A percentile compares a stretch with the other conserved stretches of the same genome.
phyloP scores from a whole-genome alignment of 2,329 filamentous ascomycete species.

The Arthrobotrys musiformis region DNA sequence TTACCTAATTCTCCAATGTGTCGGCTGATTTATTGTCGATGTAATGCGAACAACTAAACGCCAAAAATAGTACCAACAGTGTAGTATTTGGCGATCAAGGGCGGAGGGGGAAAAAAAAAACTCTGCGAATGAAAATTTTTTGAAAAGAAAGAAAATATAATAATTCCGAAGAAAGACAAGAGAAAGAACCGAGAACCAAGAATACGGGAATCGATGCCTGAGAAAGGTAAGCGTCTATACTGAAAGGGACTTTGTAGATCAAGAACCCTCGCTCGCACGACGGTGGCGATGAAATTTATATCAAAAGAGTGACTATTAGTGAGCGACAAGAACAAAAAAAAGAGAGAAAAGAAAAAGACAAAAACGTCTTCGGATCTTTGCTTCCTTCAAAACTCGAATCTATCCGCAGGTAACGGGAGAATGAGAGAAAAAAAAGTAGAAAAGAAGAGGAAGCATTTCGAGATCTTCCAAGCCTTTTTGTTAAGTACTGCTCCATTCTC shows the following conservation, averaged over 20 bases:
- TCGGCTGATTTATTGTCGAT: slow-evolving; percentile 27
- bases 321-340: slow-evolving; percentile 35
- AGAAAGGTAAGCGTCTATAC: slow-evolving; percentile 42
- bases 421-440: slow-evolving; percentile 18
- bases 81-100: slow-evolving; percentile 34
- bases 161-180: slow-evolving; percentile 14
- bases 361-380: slow-evolving; percentile 25
- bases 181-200: slow-evolving; percentile 30
- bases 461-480: slow-evolving; percentile 51
- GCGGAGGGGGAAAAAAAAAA: slow-evolving; percentile 22
- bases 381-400: slow-evolving; percentile 49
- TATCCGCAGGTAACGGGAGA: slow-evolving; percentile 47
- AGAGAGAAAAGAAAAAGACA: slow-evolving; percentile 22
- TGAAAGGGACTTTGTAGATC: slow-evolving; percentile 18
- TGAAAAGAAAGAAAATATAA: slow-evolving; percentile 8
- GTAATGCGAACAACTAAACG: slow-evolving; percentile 6
- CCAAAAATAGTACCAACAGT: slow-evolving; percentile 43
- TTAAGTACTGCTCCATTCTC: slow-evolving; percentile 51
- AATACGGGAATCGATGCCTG: slow-evolving; percentile 41
- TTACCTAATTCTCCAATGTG: slow-evolving; percentile 48
- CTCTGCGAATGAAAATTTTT: slow-evolving; percentile 10
- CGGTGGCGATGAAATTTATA: slow-evolving; percentile 31
- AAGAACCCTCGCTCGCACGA: slow-evolving; percentile 2
- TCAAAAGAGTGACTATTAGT: slow-evolving; percentile 50
- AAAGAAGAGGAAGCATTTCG: slow-evolving; percentile 43